Percentiles rank a stretch among this genome's conserved stretches.
phyloP scores from a whole-genome alignment of 1,284 basidiomycete species.

The Cutaneotrichosporon sp. region DNA sequence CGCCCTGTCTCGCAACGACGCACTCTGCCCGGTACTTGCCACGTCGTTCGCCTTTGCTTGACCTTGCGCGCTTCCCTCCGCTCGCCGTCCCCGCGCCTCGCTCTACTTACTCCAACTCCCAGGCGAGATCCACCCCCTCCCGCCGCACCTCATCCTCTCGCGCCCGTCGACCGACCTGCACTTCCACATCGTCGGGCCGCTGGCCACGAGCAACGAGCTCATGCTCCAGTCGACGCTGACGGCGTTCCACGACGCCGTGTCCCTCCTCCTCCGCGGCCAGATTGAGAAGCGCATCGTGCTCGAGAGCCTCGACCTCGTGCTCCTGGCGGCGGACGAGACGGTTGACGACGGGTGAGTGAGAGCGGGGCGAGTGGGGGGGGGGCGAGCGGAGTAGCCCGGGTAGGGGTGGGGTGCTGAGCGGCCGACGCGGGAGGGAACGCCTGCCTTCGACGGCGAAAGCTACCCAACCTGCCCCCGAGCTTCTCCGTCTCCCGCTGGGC shows the following conservation, averaged over 20 bases:
- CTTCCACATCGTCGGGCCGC: slow-evolving; percentile 88
- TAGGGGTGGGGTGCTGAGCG: no score
- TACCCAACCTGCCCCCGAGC: no score
- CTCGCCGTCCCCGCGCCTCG: background rate
- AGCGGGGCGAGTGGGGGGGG: slow-evolving; percentile 32
- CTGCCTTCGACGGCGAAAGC: no score
- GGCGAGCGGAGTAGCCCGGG: no score
- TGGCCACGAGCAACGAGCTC: slow-evolving; percentile 85
- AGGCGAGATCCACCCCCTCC: slow-evolving; percentile 96
- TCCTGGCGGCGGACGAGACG: slow-evolving; percentile 94
- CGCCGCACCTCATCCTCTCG: slow-evolving; percentile 84
- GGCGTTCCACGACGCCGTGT: slow-evolving; percentile 83
- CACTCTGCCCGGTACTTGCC: no score
- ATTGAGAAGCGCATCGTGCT: slow-evolving; percentile 94
- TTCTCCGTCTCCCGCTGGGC: no score
- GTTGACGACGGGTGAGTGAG: slow-evolving; percentile 92
- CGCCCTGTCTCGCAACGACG: no score
- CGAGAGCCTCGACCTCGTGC: slow-evolving; percentile 91
- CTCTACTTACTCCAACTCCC: slow-evolving; percentile 10
- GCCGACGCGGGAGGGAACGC: no score
- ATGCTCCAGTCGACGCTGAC: slow-evolving; percentile 86
- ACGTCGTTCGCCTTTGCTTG: no score
- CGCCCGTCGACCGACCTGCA: slow-evolving; percentile 93
- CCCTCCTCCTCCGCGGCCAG: slow-evolving; percentile 82
- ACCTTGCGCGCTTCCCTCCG: background rate